A percentile compares a stretch with the other conserved stretches of the same genome.
These are phyloP conservation scores for Cynanchum wilfordii DNA, from an alignment of 257 asterid genomes.

Conservation along the genomic window DNA sequence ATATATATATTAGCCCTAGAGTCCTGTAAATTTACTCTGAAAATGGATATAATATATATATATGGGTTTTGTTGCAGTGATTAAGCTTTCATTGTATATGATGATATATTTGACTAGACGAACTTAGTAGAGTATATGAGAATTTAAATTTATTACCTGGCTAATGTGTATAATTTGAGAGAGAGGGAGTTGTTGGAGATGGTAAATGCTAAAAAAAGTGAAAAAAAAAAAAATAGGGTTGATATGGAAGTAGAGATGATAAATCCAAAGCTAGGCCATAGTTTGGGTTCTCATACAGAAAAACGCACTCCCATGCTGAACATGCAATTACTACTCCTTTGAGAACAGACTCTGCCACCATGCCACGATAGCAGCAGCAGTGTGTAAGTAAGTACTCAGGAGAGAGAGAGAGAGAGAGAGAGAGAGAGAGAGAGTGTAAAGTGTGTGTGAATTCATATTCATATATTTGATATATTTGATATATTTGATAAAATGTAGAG, in stretches of 20 bases:
- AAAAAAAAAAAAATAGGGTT: slow-evolving; percentile 12
- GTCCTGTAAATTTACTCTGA: no score
- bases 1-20: no score
- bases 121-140: no score
- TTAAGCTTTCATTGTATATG: no score
- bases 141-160: no score
- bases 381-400: no score
- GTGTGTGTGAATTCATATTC: neutral
- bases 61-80: no score
- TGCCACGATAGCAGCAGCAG: neutral
- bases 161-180: neutral
- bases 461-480: no score
- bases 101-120: no score
- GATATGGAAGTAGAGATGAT: slow-evolving; percentile 14
- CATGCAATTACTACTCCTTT: slow-evolving; percentile 16
- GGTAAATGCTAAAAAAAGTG: slow-evolving; percentile 35
- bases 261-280: neutral
- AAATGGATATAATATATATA: no score
- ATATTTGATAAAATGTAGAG: no score
- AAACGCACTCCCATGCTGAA: slow-evolving; percentile 16
- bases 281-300: neutral
- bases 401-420: neutral
- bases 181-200: slow-evolving; percentile 28
- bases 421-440: neutral
- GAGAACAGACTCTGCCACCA: slow-evolving; percentile 8